Conservation (phyloP, 768 basidiomycete genomes). For the Hypsizygus marmoreus region DNA sequence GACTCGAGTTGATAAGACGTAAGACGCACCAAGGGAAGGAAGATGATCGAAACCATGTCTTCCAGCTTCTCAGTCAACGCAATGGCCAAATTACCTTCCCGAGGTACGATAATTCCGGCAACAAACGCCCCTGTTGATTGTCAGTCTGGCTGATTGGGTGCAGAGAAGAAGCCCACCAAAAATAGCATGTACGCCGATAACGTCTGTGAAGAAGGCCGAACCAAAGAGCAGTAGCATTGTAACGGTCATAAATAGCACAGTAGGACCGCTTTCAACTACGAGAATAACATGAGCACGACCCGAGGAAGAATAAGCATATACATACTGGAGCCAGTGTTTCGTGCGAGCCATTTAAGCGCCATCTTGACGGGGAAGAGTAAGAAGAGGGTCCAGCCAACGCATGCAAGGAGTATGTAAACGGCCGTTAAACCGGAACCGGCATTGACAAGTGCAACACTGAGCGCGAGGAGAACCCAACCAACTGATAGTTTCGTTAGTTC, state of each 20-base stretch:
- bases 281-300: not conserved
- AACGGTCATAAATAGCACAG: constrained; percentile 86
- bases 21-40: constrained; percentile 71
- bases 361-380: constrained; percentile 68
- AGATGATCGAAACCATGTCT: constrained; percentile 89
- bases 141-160: not conserved
- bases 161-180: constrained; percentile 57
- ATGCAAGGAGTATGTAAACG: constrained; percentile 79
- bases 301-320: constrained; percentile 11
- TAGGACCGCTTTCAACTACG: constrained; percentile 72
- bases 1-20: not conserved
- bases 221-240: constrained; percentile 82
- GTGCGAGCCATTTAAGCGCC: constrained; percentile 70
- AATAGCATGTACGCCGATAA: constrained; percentile 90
- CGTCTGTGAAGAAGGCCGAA: constrained; percentile 90
- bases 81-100: constrained; percentile 85
- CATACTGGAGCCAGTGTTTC: constrained; percentile 70
- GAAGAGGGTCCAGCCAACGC: constrained; percentile 80
- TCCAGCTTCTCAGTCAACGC: constrained; percentile 94
- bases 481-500: constrained; percentile 32
- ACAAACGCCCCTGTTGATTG: constrained; percentile 68
- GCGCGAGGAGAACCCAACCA: constrained; percentile 86
- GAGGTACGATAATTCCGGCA: constrained; percentile 79
- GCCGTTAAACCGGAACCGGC: constrained; percentile 82
- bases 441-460: constrained; percentile 92